A percentile compares a stretch with the other conserved stretches of the same genome.
phyloP scores from a whole-genome alignment of 345 rosid species.

The Salix dunnii region DNA sequence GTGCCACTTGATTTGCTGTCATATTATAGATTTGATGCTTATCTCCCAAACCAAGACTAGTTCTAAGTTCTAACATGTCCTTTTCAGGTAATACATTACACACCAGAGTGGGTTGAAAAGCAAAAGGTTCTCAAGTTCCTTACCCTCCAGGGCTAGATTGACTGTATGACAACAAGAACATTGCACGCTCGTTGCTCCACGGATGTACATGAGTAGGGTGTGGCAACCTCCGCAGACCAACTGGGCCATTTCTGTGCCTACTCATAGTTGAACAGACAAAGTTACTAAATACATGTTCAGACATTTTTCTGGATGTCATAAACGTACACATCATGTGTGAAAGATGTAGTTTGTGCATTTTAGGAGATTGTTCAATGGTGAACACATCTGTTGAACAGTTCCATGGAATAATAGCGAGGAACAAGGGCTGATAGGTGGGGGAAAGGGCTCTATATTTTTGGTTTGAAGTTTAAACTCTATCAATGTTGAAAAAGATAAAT shows the following conservation, averaged over 20 bases:
- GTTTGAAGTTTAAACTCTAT: not conserved
- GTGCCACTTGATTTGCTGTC: slow-evolving; percentile 94
- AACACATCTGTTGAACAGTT: not conserved
- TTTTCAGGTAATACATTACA: not conserved
- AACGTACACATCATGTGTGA: not conserved
- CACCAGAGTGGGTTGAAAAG: not conserved
- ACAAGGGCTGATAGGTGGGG: not conserved
- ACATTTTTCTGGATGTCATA: not conserved
- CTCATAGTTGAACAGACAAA: slow-evolving; percentile 1
- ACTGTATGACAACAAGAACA: slow-evolving; percentile 97
- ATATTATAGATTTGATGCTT: not conserved
- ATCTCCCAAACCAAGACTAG: not conserved
- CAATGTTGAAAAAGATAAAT: not conserved
- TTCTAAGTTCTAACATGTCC: not conserved
- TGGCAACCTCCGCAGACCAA: slow-evolving; percentile 98
- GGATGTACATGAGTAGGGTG: slow-evolving; percentile 89
- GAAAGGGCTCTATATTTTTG: not conserved
- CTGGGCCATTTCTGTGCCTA: slow-evolving; percentile 99
- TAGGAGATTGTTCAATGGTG: not conserved
- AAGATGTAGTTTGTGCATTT: not conserved
- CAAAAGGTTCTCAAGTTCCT: not conserved
- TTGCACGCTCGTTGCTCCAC: slow-evolving; percentile 97
- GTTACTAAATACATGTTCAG: not conserved
- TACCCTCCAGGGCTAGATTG: slow-evolving; percentile 88
- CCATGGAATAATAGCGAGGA: not conserved